Conservation (phyloP, 768 basidiomycete species). For the Tulasnella sp. region DNA sequence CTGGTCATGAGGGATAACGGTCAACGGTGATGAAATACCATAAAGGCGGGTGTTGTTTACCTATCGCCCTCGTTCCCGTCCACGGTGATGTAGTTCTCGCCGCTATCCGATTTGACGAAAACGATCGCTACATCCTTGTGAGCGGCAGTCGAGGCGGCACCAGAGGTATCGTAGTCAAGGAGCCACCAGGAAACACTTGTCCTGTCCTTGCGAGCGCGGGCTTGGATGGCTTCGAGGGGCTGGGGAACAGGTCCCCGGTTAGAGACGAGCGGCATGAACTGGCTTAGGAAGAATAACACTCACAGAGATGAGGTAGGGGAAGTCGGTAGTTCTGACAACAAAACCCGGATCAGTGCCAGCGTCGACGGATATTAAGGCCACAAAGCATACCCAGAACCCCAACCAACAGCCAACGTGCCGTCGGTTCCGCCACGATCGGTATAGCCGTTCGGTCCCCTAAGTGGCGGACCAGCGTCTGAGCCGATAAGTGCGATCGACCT, state of each 20-base stretch:
- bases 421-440: slow-evolving; percentile 38
- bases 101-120: slow-evolving; percentile 75
- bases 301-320: slow-evolving; percentile 68
- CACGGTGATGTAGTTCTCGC: slow-evolving; percentile 73
- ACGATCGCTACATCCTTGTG: slow-evolving; percentile 63
- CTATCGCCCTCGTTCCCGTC: slow-evolving; percentile 69
- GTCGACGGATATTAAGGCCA: neutral
- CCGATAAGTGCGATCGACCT: slow-evolving; percentile 33
- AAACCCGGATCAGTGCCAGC: neutral
- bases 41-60: neutral
- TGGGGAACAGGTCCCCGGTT: neutral
- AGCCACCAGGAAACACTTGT: slow-evolving; percentile 61
- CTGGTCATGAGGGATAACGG: neutral
- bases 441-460: slow-evolving; percentile 63
- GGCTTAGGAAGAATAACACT: slow-evolving; percentile 27
- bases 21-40: neutral
- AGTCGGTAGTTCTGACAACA: slow-evolving; percentile 23
- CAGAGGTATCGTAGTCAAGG: slow-evolving; percentile 55
- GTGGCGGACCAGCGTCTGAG: slow-evolving; percentile 52
- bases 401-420: slow-evolving; percentile 82
- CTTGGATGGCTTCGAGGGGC: slow-evolving; percentile 78
- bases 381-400: slow-evolving; percentile 60
- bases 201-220: slow-evolving; percentile 55
- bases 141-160: slow-evolving; percentile 42
- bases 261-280: neutral